Evolutionary conservation across 2,329 filamentous ascomycete genomes (phyloP), one percentile per base, ranked within the genome.

Genomic region (Epichloe typhina): DNA sequence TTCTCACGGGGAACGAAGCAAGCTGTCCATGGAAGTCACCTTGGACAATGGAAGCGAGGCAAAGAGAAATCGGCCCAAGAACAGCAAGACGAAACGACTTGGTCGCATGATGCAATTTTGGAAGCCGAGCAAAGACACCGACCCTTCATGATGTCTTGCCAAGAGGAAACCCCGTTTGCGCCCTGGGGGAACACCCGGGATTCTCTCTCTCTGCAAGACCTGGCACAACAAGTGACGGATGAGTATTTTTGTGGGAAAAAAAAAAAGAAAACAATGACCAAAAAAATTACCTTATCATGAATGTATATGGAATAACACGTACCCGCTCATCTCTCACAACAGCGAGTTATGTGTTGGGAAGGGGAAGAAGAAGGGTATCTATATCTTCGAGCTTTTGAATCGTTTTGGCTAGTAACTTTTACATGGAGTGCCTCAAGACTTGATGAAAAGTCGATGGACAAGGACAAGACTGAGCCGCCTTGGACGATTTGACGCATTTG

Each of bases 71-170:
- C 77, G 76, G 69, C 58, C 63, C 7, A 81, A 80, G 63, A 61
- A 59, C 23, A 86, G 83, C 71, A 85, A 82, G 64, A 72, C 79
- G 38, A 86, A 82, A 63, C 77, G 84, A 33, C 68, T 89, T 38
- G 84, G 86, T 62, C 83, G 84, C 48, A 74, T 89, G 70, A 81
- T 88, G 74, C 81, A 84, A 58, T 90, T 90, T 64, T 90, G 84
- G 84, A 87, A 84, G 66, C 72, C 74, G 9, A 80, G 75, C 60
- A 74, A 75, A 54, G 63, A 69, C 38, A 57, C 53, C 3, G 53
- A 61, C 36, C 49, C 65, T 37, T 56, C 58, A n/a, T 64, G 58
- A 58, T 11, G 31, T 9, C 31, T 31, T 9, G 5, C 31, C 33
- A 37, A 36, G n/a, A 36, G 19, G 8, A 46, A 23, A 17, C n/a